Evolutionary conservation across 495 filamentous ascomycete genomes (phyloP).

Genomic region (Pyrenula aspistea): DNA sequence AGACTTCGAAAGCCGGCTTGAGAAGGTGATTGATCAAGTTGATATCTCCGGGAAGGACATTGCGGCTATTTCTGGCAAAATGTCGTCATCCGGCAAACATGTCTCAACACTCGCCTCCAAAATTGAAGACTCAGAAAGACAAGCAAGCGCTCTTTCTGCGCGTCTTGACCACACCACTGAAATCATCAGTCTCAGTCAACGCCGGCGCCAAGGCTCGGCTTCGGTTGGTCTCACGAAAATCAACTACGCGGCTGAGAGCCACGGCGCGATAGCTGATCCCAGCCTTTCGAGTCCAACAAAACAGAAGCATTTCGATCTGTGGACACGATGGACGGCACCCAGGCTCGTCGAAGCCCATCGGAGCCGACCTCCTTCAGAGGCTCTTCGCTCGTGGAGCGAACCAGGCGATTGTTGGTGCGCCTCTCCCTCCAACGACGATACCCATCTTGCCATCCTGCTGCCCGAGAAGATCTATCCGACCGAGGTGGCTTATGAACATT

Average conservation of each 20-base stretch:
- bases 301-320: not conserved
- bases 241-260: not conserved
- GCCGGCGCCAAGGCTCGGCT: not conserved
- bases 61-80: not conserved
- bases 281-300: not conserved
- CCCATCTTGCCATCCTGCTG: not conserved
- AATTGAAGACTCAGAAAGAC: not conserved
- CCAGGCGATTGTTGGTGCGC: slow-evolving; percentile 1
- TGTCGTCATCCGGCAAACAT: not conserved
- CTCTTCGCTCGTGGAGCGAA: not conserved
- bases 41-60: not conserved
- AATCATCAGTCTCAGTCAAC: not conserved
- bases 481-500: not conserved
- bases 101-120: not conserved
- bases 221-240: not conserved
- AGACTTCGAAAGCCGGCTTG: not conserved
- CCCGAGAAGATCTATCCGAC: not conserved
- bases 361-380: not conserved
- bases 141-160: not conserved
- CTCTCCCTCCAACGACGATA: not conserved
- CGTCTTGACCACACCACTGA: too few species aligned
- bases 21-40: not conserved
- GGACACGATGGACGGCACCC: not conserved
- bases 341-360: not conserved
- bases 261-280: not conserved